phyloP scores from a whole-genome alignment of 2,329 filamentous ascomycete genomes.

The Penicillium sp. region DNA sequence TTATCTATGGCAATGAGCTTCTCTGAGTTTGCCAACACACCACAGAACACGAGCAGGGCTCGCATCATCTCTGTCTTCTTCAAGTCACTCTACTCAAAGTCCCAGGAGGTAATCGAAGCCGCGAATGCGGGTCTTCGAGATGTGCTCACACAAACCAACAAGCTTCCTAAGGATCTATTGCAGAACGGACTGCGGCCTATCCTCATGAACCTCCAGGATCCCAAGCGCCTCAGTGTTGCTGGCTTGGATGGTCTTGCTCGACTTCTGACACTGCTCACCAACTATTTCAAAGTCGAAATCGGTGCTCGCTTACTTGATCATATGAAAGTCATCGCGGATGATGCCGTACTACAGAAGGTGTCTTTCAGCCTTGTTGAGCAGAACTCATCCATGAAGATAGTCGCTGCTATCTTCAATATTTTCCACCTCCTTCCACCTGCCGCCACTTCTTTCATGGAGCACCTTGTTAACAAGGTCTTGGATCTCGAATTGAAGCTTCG shows the following conservation, averaged over 20 bases:
- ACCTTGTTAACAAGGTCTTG: conserved; percentile 84
- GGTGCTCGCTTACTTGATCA: conserved; percentile 90
- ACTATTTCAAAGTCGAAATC: conserved; percentile 99
- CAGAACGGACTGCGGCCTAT: conserved; percentile 93
- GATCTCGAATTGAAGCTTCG: conserved; percentile 81
- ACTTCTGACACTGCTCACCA: conserved; percentile 85
- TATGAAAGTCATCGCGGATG: conserved; percentile 84
- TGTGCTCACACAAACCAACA: conserved; percentile 82
- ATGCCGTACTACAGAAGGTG: conserved; percentile 75
- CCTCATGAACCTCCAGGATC: conserved; percentile 92
- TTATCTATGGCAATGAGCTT: conserved; percentile 91
- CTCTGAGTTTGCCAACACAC: conserved; percentile 79
- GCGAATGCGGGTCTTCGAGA: conserved; percentile 87
- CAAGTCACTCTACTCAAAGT: conserved; percentile 93
- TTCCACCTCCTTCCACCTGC: conserved; percentile 93
- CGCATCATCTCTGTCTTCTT: conserved; percentile 94
- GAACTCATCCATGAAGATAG: conserved; percentile 86
- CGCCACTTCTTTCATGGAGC: conserved; percentile 86
- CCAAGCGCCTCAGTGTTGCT: conserved; percentile 81
- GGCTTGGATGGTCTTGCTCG: conserved; percentile 88
- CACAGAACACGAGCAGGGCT: conserved; percentile 61
- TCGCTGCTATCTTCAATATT: conserved; percentile 91
- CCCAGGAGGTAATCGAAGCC: conserved; percentile 85
- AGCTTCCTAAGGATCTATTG: conserved; percentile 89
- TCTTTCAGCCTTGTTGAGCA: conserved; percentile 96